phyloP scores from a whole-genome alignment of 352 stramenopile species.

The Pythium aphanidermatum region DNA sequence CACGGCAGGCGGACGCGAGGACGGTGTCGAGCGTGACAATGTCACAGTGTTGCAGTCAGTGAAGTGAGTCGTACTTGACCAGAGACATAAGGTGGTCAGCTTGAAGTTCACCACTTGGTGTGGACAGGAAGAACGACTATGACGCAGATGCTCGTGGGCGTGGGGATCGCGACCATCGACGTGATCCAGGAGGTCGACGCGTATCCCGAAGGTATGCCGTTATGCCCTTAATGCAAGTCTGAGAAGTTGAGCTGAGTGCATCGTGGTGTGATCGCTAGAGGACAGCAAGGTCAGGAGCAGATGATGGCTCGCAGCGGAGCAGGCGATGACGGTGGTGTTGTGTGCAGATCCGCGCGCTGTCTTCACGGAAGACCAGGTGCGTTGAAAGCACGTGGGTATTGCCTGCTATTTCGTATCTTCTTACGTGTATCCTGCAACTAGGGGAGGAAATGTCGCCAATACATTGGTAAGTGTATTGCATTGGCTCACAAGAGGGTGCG shows the following conservation, averaged over 20 bases:
- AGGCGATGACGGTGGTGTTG: not conserved
- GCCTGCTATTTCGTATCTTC: too few relatives aligned
- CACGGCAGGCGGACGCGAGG: too few relatives aligned
- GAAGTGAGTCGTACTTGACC: too few relatives aligned
- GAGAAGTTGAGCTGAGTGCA: too few relatives aligned
- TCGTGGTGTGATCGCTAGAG: constrained; percentile 30
- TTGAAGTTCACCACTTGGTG: too few relatives aligned
- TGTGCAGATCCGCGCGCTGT: constrained; percentile 40
- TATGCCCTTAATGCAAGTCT: too few relatives aligned
- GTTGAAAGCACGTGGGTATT: not conserved
- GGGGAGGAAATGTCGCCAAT: constrained; percentile 64
- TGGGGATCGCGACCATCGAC: constrained; percentile 72
- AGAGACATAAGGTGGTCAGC: too few relatives aligned
- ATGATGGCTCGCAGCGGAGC: too few relatives aligned
- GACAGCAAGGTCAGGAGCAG: constrained; percentile 36
- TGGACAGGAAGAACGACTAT: too few relatives aligned
- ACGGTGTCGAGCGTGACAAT: too few relatives aligned
- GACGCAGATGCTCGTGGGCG: constrained; percentile 53
- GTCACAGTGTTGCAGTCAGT: too few relatives aligned
- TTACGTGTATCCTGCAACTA: constrained; percentile 2
- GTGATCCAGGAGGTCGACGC: constrained; percentile 53
- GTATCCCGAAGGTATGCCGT: constrained; percentile 45
- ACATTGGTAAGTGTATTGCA: constrained; percentile 29
- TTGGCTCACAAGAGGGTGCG: not conserved
- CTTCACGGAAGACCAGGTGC: constrained; percentile 41